A percentile compares a stretch with the other conserved stretches of the same genome.
Conservation (phyloP, 2,329 filamentous ascomycete genomes). For the Monosporascus sp. region DNA sequence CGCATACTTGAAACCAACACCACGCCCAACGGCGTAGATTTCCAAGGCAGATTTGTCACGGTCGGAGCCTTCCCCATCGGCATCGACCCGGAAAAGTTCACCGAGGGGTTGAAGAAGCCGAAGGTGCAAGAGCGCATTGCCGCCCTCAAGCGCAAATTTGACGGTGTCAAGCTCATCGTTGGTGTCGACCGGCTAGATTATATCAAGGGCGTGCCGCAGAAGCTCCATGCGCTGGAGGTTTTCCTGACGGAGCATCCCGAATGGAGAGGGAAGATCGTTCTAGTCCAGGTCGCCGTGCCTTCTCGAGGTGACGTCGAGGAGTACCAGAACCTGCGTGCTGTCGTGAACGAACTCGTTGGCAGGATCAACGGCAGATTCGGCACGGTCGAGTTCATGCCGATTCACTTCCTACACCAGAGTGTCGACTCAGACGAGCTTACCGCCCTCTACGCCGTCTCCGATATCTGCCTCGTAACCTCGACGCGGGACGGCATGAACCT, state of each 20-base stretch:
- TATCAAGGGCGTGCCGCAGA: constrained; percentile 98
- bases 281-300: constrained; percentile 93
- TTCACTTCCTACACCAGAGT: constrained; percentile 96
- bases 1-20: constrained; percentile 78
- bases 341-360: constrained; percentile 94
- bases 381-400: constrained; percentile 97
- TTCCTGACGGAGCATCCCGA: constrained; percentile 96
- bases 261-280: constrained; percentile 95
- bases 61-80: constrained; percentile 97
- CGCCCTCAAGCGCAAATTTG: constrained; percentile 81
- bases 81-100: constrained; percentile 95
- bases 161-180: constrained; percentile 93
- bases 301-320: constrained; percentile 95
- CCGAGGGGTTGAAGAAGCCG: constrained; percentile 78
- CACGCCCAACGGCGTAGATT: constrained; percentile 89
- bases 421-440: constrained; percentile 93
- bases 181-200: constrained; percentile 96
- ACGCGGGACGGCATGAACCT: constrained; percentile 99
- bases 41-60: constrained; percentile 79
- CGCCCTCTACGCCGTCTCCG: constrained; percentile 85
- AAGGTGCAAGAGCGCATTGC: constrained; percentile 85
- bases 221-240: constrained; percentile 91
- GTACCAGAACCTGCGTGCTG: constrained; percentile 91
- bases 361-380: constrained; percentile 96
- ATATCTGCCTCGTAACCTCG: constrained; percentile 87